These are phyloP conservation scores for Mollisia scopiformis DNA, from an alignment of 2,329 filamentous ascomycete genomes.

Conservation along the genomic window DNA sequence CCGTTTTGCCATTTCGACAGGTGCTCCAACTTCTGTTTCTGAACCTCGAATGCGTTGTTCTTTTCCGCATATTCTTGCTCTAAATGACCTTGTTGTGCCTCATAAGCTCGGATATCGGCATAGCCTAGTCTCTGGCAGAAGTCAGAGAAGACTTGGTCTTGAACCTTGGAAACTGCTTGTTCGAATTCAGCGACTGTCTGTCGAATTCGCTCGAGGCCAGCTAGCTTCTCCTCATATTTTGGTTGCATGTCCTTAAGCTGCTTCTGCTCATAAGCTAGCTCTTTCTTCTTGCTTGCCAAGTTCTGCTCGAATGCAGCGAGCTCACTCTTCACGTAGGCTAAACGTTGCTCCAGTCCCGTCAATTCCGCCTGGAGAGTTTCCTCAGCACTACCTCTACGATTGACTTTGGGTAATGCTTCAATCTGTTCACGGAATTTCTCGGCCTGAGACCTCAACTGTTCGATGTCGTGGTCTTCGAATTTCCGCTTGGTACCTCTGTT, in stretches of 20 bases:
- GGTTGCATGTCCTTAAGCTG: slow-evolving; percentile 78
- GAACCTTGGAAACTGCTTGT: slow-evolving; percentile 74
- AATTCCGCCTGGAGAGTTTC: slow-evolving; percentile 82
- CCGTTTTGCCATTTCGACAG: slow-evolving; percentile 60
- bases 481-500: slow-evolving; percentile 75
- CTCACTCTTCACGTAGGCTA: slow-evolving; percentile 75
- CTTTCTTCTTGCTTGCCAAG: slow-evolving; percentile 79
- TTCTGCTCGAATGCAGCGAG: slow-evolving; percentile 80
- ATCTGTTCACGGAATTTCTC: slow-evolving; percentile 80
- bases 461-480: slow-evolving; percentile 89
- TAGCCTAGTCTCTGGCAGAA: slow-evolving; percentile 92
- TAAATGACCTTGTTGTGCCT: slow-evolving; percentile 87
- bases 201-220: slow-evolving; percentile 66
- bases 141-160: slow-evolving; percentile 82
- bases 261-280: slow-evolving; percentile 72
- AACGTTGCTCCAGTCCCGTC: slow-evolving; percentile 75
- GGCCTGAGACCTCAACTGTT: slow-evolving; percentile 77
- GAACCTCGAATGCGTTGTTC: slow-evolving; percentile 82
- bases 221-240: slow-evolving; percentile 74
- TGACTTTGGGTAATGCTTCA: slow-evolving; percentile 76
- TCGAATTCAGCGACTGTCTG: slow-evolving; percentile 57
- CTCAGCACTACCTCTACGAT: slow-evolving; percentile 76
- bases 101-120: slow-evolving; percentile 87
- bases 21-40: slow-evolving; percentile 74
- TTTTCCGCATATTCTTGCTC: slow-evolving; percentile 90